phyloP scores from a whole-genome alignment of 139 green algal species.

The Chlamydomonas asymmetrica region DNA sequence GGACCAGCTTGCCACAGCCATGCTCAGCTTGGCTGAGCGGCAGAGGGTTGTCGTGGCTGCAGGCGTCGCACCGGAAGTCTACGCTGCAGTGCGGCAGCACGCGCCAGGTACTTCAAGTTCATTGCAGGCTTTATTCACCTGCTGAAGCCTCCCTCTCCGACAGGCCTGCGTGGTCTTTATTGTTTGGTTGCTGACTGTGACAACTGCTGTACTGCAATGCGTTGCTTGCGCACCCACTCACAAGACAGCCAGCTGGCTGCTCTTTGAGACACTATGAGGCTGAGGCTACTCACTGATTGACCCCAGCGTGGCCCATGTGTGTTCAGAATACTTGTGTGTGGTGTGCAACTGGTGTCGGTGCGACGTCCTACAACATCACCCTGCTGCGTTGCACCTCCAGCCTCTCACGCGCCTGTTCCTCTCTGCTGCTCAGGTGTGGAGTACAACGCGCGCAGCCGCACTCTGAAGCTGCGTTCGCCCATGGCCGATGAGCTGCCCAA shows the following conservation, averaged over 20 bases:
- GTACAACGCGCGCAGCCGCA: constrained; percentile 57
- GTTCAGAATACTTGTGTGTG: too few species aligned
- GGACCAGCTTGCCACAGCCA: constrained; percentile 27
- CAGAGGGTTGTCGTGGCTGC: constrained; percentile 67
- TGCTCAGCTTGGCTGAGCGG: constrained; percentile 21
- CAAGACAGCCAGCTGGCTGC: too few species aligned
- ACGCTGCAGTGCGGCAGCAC: constrained; percentile 36
- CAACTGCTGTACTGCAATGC: too few species aligned
- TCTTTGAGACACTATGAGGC: too few species aligned
- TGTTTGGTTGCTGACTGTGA: too few species aligned
- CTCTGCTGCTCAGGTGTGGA: constrained; percentile 36
- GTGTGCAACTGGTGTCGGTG: too few species aligned
- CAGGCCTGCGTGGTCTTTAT: too few species aligned
- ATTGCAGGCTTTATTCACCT: constrained; percentile 24
- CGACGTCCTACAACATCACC: too few species aligned
- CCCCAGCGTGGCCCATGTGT: too few species aligned
- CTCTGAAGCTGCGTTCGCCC: constrained; percentile 31
- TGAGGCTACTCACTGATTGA: too few species aligned
- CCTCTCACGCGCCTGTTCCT: not conserved
- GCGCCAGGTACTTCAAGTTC: constrained; percentile 47
- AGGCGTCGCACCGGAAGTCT: constrained; percentile 49
- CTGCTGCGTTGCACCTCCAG: not conserved
- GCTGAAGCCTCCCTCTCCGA: too few species aligned
- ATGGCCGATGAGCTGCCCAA: constrained; percentile 23
- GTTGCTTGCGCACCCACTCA: too few species aligned